Base-by-base conservation (phyloP, 495 filamentous ascomycete species). In the Friedmanniomyces simplex region DNA sequence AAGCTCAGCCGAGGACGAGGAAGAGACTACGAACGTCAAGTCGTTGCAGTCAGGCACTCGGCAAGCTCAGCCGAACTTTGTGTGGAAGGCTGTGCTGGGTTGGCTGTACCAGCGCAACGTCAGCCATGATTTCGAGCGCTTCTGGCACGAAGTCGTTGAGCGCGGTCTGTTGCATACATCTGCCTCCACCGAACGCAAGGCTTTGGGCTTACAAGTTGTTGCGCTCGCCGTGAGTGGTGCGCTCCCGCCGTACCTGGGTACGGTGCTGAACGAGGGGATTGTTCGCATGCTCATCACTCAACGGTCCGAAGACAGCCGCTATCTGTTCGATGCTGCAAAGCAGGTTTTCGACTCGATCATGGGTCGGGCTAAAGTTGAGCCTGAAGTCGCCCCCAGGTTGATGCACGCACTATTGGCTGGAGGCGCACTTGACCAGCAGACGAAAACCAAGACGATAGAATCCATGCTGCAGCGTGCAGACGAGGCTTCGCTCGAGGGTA, bases 111-210 rank as follows among this genome's bases (percentile, higher is more conserved):
- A 60, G 58, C 57, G 56, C 52, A 46, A 43, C 63, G 28, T 54
- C 61, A 66, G 79, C 63, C 57, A 71, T 64, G 50, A 66, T 71
- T 90, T 96, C 66, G 72, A 73, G 49, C 79, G 86, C 36, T 91
- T 96, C 64, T 98, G 93, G 93, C 81, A 80, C n/a, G 82, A 87
- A 21, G 82, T 85, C 59, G 86, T 97, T 56, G 93, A 96, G 70
- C 81, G 84, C 88, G 68, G 78, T 28, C 73, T 96, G 8, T 96
- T 96, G 66, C 82, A 86, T 25, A 76, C 84, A 50, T 79, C 79
- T 18, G 82, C 90, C 12, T 95, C 91, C 0, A 81, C 87, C 22
- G 88, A 89, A 67, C 84, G 91, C 46, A 96, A 96, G 68, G 87
- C 86, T 65, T 88, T 86, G 72, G 93, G 94, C 3, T 90, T 98